Evolutionary conservation across 768 basidiomycete species (phyloP).

Genomic region (Mycena capillaripes): DNA sequence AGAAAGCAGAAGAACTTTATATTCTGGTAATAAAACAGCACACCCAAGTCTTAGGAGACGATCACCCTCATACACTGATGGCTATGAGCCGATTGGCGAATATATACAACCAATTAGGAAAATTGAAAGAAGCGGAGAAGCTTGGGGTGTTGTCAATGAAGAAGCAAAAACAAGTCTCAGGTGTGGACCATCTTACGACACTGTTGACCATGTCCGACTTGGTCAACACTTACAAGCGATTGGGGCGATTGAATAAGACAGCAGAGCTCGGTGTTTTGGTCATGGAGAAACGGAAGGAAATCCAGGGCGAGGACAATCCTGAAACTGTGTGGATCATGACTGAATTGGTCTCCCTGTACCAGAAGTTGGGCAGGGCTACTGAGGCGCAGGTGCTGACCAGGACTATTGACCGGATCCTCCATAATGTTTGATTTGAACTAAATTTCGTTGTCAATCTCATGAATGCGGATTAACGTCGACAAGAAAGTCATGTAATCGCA

Average conservation of each 20-base stretch:
- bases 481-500: too few relatives aligned
- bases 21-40: not conserved
- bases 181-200: not conserved
- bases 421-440: not conserved
- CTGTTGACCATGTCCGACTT: not conserved
- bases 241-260: not conserved
- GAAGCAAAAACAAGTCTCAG: not conserved
- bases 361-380: not conserved
- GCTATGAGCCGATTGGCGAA: not conserved
- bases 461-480: too few relatives aligned
- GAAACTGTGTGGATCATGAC: not conserved
- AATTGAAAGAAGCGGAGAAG: too few relatives aligned
- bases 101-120: not conserved
- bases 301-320: not conserved
- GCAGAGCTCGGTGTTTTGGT: not conserved
- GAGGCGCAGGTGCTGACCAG: not conserved
- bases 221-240: not conserved
- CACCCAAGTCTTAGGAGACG: not conserved
- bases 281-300: not conserved
- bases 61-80: not conserved
- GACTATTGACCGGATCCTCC: not conserved
- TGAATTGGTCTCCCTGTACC: not conserved
- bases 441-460: too few relatives aligned
- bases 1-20: not conserved
- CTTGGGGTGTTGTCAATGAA: not conserved